Evolutionary conservation across 73 alveolate species (phyloP).

Genomic region (Loxodes magnus): DNA sequence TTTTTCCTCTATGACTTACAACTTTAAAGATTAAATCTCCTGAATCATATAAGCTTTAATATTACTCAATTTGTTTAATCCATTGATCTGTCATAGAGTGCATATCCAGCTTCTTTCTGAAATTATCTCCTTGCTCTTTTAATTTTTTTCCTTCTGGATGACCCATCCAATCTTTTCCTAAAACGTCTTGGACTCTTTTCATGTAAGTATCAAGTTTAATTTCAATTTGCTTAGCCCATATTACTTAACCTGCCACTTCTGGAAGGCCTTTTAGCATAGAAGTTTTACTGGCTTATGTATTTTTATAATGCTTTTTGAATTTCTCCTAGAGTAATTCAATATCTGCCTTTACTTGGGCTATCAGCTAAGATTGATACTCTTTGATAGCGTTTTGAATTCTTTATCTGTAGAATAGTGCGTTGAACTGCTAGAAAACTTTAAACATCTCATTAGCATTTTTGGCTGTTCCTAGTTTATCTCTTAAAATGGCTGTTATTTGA

Average conservation of each 20-base stretch:
- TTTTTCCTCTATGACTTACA: slow-evolving; percentile 16
- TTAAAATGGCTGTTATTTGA: slow-evolving; percentile 70
- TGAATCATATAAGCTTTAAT: slow-evolving; percentile 14
- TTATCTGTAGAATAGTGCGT: slow-evolving; percentile 80
- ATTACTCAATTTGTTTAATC: slow-evolving; percentile 21
- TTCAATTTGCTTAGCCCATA: slow-evolving; percentile 84
- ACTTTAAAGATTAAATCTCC: slow-evolving; percentile 20
- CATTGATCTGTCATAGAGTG: slow-evolving; percentile 18
- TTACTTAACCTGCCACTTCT: slow-evolving; percentile 64
- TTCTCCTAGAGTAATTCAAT: slow-evolving; percentile 62
- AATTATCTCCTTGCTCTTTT: slow-evolving; percentile 75
- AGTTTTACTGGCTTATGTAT: slow-evolving; percentile 62
- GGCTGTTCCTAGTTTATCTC: slow-evolving; percentile 89
- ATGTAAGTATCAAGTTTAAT: slow-evolving; percentile 50
- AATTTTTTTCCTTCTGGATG: slow-evolving; percentile 75
- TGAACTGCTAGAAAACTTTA: slow-evolving; percentile 83
- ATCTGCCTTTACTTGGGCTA: slow-evolving; percentile 61
- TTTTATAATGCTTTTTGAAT: slow-evolving; percentile 50
- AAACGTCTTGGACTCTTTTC: slow-evolving; percentile 58
- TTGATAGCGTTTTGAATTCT: slow-evolving; percentile 87
- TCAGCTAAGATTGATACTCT: slow-evolving; percentile 87
- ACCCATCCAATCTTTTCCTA: slow-evolving; percentile 88
- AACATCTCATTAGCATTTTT: slow-evolving; percentile 87
- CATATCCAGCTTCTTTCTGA: slow-evolving; percentile 45
- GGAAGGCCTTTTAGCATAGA: slow-evolving; percentile 82